Base-by-base conservation (phyloP, 148 eudicot species). In the Camellia japonica region DNA sequence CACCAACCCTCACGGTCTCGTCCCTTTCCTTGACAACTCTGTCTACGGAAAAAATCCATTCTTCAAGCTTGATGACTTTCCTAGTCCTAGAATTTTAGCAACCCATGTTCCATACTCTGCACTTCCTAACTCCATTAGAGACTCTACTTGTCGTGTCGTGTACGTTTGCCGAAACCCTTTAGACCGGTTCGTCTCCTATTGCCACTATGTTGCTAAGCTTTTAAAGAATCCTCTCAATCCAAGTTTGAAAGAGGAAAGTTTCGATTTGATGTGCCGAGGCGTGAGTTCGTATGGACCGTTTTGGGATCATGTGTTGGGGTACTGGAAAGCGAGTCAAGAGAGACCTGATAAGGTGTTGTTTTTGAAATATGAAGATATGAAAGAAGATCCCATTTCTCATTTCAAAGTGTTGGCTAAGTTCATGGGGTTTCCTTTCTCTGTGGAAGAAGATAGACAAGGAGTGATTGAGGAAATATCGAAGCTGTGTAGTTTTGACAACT, bases 331-430 rank as follows among this genome's bases (percentile, higher is more conserved):
- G 56, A 76, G 79, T 42, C 54, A 30, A 42, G 79, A 76, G 55
- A 16, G 12, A 47, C 80, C 80, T 0, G 51, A 68, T 2, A 67
- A 42, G 49, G 73, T 78, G 20, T 18, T 78, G 59, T 78, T 78
- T 66, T 54, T 78, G 71, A 68, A 68, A 19, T 78, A 78, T 54
- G 80, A 78, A 46, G 80, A 78, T 6, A 44, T 78, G 56, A 78
- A 78, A 49, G 62, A 56, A 56, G n/a, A 16, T 2, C 46, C n/a
- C 16, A n/a, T 56, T 3, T 6, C 7, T 23, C 2, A 20, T 6
- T 47, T 47, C 5, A 47, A 47, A 47, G 1, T 47, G 51, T 47
- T 47, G 51, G 51, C 51, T 20, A 51, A 55, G n/a, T 68, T 68
- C 58, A 12, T 68, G 13, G 60, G 74, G 18, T 55, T 55, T 38